Evolutionary conservation across 1,284 basidiomycete genomes (phyloP).

Genomic region (Xerocomus cyaneibrunnescens): DNA sequence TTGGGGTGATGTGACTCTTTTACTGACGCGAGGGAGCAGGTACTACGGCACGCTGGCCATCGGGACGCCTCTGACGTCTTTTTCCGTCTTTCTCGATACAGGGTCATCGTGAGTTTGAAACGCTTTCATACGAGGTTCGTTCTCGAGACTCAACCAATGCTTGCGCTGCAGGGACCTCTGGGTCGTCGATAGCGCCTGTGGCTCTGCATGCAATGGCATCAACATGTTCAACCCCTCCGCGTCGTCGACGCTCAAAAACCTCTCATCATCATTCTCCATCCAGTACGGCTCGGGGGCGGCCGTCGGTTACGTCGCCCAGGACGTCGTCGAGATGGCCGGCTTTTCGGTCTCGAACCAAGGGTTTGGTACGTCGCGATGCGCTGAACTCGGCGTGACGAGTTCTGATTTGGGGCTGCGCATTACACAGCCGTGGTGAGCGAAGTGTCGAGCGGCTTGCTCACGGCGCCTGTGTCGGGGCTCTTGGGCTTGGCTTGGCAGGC

Average conservation of each 20-base stretch:
- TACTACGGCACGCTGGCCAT: conserved; percentile 45
- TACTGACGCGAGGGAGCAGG: conserved; percentile 20
- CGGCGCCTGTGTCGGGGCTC: conserved; percentile 28
- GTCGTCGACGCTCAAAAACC: conserved; percentile 33
- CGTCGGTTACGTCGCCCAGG: conserved; percentile 38
- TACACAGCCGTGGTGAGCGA: conserved; percentile 24
- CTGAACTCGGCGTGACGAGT: too few species aligned
- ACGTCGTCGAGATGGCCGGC: conserved; percentile 45
- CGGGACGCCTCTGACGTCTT: conserved; percentile 41
- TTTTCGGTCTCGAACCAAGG: conserved; percentile 43
- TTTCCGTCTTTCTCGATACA: conserved; percentile 51
- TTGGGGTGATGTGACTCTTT: neutral
- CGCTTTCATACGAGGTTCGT: neutral
- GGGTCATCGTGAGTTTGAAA: conserved; percentile 47
- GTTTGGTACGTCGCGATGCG: conserved; percentile 36
- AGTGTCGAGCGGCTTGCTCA: conserved; percentile 14
- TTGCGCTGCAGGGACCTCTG: conserved; percentile 27
- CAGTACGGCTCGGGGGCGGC: conserved; percentile 27
- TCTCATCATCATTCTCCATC: conserved; percentile 16
- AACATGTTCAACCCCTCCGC: conserved; percentile 21
- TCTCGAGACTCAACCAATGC: neutral
- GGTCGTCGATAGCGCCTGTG: conserved; percentile 21
- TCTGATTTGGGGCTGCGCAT: conserved; percentile 4
- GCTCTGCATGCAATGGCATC: conserved; percentile 9
- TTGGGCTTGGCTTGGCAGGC: conserved; percentile 30